These are phyloP conservation scores for Nemania sp. DNA, from an alignment of 2,329 filamentous ascomycete species.

Conservation along the genomic window DNA sequence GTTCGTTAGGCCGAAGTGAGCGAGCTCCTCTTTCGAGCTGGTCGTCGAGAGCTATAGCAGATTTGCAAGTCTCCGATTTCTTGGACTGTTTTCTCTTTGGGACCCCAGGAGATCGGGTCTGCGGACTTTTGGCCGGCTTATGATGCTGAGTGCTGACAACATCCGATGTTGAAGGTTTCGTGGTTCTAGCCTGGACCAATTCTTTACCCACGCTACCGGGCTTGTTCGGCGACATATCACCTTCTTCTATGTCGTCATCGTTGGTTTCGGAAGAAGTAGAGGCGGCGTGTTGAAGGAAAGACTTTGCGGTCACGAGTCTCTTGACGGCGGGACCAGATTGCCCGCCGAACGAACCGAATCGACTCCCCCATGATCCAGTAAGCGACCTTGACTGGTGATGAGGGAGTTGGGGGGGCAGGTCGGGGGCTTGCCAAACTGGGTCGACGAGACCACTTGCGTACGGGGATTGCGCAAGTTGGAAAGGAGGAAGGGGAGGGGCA, in stretches of 20 bases:
- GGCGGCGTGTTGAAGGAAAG: slow-evolving; percentile 18
- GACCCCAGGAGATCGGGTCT: not conserved
- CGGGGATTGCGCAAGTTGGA: slow-evolving; percentile 27
- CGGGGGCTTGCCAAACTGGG: slow-evolving; percentile 46
- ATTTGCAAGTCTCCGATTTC: not conserved
- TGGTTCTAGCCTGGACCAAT: not conserved
- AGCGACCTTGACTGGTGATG: slow-evolving; percentile 24
- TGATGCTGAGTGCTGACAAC: not conserved
- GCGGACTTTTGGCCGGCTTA: not conserved
- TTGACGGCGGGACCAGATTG: slow-evolving; percentile 15
- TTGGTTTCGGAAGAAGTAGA: slow-evolving; percentile 6
- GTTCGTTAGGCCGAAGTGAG: slow-evolving; percentile 15
- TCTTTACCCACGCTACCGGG: not conserved
- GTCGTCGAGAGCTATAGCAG: not conserved
- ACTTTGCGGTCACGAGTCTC: slow-evolving; percentile 28
- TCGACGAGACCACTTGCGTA: slow-evolving; percentile 37
- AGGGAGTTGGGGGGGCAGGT: slow-evolving; percentile 23
- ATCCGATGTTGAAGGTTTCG: not conserved
- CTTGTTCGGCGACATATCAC: not conserved
- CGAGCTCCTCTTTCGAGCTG: not conserved
- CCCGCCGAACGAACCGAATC: slow-evolving; percentile 11
- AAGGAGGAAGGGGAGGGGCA: slow-evolving; percentile 24
- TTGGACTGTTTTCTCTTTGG: slow-evolving; percentile 12
- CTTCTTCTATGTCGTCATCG: slow-evolving; percentile 24
- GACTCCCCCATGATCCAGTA: slow-evolving; percentile 12